Evolutionary conservation across 768 basidiomycete genomes (phyloP), one percentile per base, ranked within the genome.

Genomic region (Leccinum rimulosum): DNA sequence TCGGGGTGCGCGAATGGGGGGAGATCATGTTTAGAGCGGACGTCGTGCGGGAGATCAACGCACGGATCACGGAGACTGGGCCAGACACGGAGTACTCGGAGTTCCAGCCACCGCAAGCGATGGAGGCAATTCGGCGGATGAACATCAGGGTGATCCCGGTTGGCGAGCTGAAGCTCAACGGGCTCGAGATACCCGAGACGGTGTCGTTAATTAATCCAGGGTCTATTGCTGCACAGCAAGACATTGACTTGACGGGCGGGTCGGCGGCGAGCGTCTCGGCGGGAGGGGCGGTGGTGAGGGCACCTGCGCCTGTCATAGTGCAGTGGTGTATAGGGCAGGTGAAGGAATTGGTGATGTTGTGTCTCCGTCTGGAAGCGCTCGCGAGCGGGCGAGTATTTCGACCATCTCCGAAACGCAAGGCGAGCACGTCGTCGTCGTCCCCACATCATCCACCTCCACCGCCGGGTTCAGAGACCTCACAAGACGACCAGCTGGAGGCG

Each of bases 141-240:
- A 88, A 88, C 1, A 78, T 93, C 36, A 76, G 80, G 35, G 80
- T 95, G 56, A 80, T 86, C 33, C 79, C 81, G n/a, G 81, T 95
- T 17, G 96, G 97, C 4, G 94, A 98, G 74, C 82, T 87, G 62
- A 94, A 93, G 71, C 84, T 98, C 61, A 98, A 98, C 74, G 97
- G 97, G 11, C 78, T 98, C 53, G 96, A 98, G 74, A 80, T 91
- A 1, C 93, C 94, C 1, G 96, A 98, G 74, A 80, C 82, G 62
- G 78, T 98, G 22, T 91, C 93, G n/a, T 72, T 88, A 17, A 79
- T 98, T 49, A 98, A 93, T 72, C 93, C 96, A 0, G 77, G 72
- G 27, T 82, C 83, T 4, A 77, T 98, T 38, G 82, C 83, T 45
- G 87, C 86, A 7, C 85, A 95, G 31, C 81, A 88, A 59, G 82